Evolutionary conservation across 2,329 filamentous ascomycete genomes (phyloP).

Genomic region (Escovopsis weberi): DNA sequence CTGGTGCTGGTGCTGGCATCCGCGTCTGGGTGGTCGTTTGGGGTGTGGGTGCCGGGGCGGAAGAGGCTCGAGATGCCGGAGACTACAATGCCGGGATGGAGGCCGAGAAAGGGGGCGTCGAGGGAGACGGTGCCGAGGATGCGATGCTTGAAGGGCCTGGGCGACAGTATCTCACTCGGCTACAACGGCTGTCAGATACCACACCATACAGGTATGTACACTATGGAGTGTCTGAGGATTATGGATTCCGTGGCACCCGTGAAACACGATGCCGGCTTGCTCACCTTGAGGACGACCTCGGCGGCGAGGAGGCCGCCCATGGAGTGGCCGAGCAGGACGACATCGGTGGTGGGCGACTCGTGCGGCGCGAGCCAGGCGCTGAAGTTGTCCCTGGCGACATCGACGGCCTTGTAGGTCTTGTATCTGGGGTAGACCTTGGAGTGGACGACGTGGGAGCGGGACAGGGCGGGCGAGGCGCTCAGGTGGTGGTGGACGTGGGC

Average conservation of each 20-base stretch:
- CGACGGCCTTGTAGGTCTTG: slow-evolving; percentile 57
- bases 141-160: slow-evolving; percentile 46
- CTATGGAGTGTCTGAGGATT: slow-evolving; percentile 18
- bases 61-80: slow-evolving; percentile 72
- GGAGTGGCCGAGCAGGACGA: slow-evolving; percentile 74
- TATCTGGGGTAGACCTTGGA: slow-evolving; percentile 77
- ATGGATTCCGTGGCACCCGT: not conserved
- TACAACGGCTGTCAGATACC: too few species aligned
- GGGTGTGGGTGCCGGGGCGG: slow-evolving; percentile 18
- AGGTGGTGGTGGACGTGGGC: slow-evolving; percentile 71
- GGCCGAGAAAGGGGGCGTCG: slow-evolving; percentile 74
- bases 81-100: slow-evolving; percentile 78
- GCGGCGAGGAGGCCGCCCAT: slow-evolving; percentile 78
- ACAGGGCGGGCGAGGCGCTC: slow-evolving; percentile 47
- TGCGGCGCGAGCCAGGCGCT: slow-evolving; percentile 70
- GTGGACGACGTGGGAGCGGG: slow-evolving; percentile 65
- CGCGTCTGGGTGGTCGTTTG: not conserved
- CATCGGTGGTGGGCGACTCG: slow-evolving; percentile 57
- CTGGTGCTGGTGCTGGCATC: not conserved
- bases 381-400: slow-evolving; percentile 67
- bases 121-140: slow-evolving; percentile 71
- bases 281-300: slow-evolving; percentile 56
- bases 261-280: slow-evolving; percentile 4
- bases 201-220: slow-evolving; percentile 10
- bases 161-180: too few species aligned